phyloP scores from a whole-genome alignment of 441 rosid genomes.

The Biscutella laevigata region DNA sequence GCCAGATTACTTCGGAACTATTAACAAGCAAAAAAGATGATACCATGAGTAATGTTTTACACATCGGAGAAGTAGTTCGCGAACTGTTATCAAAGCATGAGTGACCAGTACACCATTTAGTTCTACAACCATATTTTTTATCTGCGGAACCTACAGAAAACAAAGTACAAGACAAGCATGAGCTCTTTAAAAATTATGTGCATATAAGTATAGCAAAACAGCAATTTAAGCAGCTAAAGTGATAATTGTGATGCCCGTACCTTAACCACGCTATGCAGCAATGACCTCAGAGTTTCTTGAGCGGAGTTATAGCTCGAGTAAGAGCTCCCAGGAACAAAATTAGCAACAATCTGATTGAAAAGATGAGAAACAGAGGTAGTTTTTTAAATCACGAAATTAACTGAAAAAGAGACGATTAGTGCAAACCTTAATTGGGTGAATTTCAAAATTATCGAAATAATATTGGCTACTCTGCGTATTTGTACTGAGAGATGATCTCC shows the following conservation, averaged over 20 bases:
- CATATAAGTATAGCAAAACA: slow-evolving; percentile 8
- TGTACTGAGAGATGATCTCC: slow-evolving; percentile 80
- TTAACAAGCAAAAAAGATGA: not conserved
- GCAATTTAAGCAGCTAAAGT: slow-evolving; percentile 5
- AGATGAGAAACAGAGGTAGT: slow-evolving; percentile 16
- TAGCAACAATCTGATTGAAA: slow-evolving; percentile 49
- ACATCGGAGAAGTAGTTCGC: slow-evolving; percentile 64
- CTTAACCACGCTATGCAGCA: slow-evolving; percentile 93
- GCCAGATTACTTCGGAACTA: not conserved
- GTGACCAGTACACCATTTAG: slow-evolving; percentile 88
- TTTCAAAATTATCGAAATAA: slow-evolving; percentile 92
- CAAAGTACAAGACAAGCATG: slow-evolving; percentile 16
- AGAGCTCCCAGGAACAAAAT: slow-evolving; percentile 78
- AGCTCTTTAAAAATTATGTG: not conserved
- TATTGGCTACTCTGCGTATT: slow-evolving; percentile 61
- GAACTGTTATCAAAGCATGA: slow-evolving; percentile 83
- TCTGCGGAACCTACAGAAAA: slow-evolving; percentile 63
- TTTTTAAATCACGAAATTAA: slow-evolving; percentile 7
- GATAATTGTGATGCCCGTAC: slow-evolving; percentile 29
- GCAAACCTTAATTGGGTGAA: slow-evolving; percentile 89
- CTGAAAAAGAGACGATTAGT: slow-evolving; percentile 8
- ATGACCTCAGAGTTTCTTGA: slow-evolving; percentile 81
- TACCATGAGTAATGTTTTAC: slow-evolving; percentile 96
- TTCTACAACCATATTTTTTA: slow-evolving; percentile 81
- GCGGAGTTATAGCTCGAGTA: slow-evolving; percentile 86